Evolutionary conservation across 139 green algal species (phyloP), one percentile per base, ranked within the genome.

Genomic region (Tetratostichococcus sp.): DNA sequence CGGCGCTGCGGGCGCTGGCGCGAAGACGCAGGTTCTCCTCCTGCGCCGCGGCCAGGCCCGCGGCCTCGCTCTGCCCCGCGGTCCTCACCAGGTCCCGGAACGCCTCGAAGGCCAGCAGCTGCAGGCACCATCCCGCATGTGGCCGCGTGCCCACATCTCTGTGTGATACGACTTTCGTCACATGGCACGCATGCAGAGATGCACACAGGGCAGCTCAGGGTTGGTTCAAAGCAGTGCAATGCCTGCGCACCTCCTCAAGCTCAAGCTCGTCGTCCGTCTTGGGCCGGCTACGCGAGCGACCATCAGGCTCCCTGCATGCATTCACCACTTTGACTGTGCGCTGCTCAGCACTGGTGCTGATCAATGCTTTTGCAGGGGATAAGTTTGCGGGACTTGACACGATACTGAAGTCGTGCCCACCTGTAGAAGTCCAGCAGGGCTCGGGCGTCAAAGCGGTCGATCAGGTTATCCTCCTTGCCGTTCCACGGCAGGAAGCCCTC

Each of bases 381-480:
- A n/a, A n/a, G n/a, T n/a, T n/a, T n/a, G n/a, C n/a, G n/a, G n/a
- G n/a, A n/a, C n/a, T n/a, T n/a, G n/a, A n/a, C n/a, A n/a, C n/a
- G n/a, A n/a, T n/a, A n/a, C n/a, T n/a, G n/a, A n/a, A 6, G 39
- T 11, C 39, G 39, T 62, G 50, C 50, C 50, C 11, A 26, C 50
- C 50, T 72, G 43, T 93, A 93, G 22, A 92, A 89, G 72, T 94
- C 90, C 72, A 94, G 77, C 78, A 94, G 77, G 0, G 87, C 80
- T 19, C 90, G 83, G 16, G 85, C 89, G 57, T 94, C 90, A 73
- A 93, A 94, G 1, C 86, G 80, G 72, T 93, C 90, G 19, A 94
- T 94, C 66, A 91, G 70, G 21, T 84, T 89, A 26, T 87, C 89
- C 21, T 75, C 67, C 2, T 89, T 30, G 1, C 82, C 88, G 11